phyloP scores from a whole-genome alignment of 192 early-diverging fungal genomes.

The Coemansia sp. region DNA sequence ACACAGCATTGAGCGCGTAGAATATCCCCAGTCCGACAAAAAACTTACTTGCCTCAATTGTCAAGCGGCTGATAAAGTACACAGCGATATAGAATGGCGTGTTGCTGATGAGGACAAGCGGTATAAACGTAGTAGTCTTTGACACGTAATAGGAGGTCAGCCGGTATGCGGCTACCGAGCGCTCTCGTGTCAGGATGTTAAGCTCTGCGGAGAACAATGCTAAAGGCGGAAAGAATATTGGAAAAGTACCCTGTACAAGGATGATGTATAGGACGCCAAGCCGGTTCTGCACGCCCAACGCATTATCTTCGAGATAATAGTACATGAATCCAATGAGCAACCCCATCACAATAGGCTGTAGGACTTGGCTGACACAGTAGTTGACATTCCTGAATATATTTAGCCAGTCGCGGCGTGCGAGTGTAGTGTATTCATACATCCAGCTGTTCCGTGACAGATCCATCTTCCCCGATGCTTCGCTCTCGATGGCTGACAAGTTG shows the following conservation, averaged over 20 bases:
- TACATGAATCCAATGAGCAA: conserved; percentile 62
- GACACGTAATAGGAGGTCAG: conserved; percentile 62
- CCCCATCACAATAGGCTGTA: conserved; percentile 46
- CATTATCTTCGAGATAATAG: conserved; percentile 48
- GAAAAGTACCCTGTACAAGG: conserved; percentile 57
- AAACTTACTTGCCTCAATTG: conserved; percentile 48
- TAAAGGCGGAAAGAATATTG: conserved; percentile 58
- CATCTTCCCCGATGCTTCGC: conserved; percentile 9
- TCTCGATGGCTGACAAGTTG: neutral
- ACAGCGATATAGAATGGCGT: conserved; percentile 45
- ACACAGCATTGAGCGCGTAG: conserved; percentile 36
- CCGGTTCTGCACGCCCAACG: conserved; percentile 51
- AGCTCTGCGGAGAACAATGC: conserved; percentile 50
- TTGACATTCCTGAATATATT: conserved; percentile 45
- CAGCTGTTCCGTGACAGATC: conserved; percentile 54
- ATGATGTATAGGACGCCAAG: conserved; percentile 53
- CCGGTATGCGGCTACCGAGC: conserved; percentile 65
- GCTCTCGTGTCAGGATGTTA: conserved; percentile 62
- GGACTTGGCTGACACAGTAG: conserved; percentile 34
- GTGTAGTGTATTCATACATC: conserved; percentile 54
- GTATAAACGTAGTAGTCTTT: conserved; percentile 58
- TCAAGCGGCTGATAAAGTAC: conserved; percentile 50
- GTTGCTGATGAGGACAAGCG: conserved; percentile 34
- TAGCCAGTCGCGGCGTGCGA: conserved; percentile 55
- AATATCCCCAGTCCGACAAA: conserved; percentile 45